Evolutionary conservation across 345 rosid genomes (phyloP), one percentile per base, ranked within the genome.

Genomic region (Eucalyptus grandis): DNA sequence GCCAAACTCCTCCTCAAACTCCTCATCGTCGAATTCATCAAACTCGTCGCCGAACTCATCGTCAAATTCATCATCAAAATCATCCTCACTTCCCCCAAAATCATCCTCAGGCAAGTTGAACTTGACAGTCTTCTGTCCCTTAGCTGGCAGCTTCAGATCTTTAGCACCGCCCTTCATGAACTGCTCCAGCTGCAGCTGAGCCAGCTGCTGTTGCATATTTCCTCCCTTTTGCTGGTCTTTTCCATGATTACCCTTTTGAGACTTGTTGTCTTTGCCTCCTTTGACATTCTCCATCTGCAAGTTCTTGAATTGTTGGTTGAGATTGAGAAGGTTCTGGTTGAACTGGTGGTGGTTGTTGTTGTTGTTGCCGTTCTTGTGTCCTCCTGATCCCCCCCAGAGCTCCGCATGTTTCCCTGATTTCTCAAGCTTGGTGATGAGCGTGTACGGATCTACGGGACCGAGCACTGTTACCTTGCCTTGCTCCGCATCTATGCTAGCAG

Each of bases 331-430:
- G 90, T 90, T 92, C 49, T 91, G 94, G 90, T 89, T 80, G 62
- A 77, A 30, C 60, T 86, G 88, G 44, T 89, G 87, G 69, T 69
- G 43, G 87, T 51, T 53, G 77, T 40, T 87, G 81, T 14, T 11
- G 72, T 46, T 44, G 87, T 24, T 83, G 47, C 49, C 87, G 82
- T 93, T 91, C 72, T 91, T 93, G 43, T 92, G 49, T n/a, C 96
- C 97, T 88, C 95, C 95, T 11, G 94, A 94, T 31, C 91, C 94
- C 24, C 96, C 98, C 92, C 96, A 91, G n/a, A 97, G 89, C 94
- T 97, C 98, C n/a, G 98, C 99, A 89, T 95, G 97, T 89, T 96
- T 98, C 27, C 99, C 99, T 9, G 97, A 93, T 87, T 97, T 97
- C 93, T 94, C 95, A 13, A 98, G 97, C 94, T 96, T 97, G 92